Evolutionary conservation across 768 basidiomycete species (phyloP), one percentile per base, ranked within the genome.

Genomic region (Obba rivulosa): DNA sequence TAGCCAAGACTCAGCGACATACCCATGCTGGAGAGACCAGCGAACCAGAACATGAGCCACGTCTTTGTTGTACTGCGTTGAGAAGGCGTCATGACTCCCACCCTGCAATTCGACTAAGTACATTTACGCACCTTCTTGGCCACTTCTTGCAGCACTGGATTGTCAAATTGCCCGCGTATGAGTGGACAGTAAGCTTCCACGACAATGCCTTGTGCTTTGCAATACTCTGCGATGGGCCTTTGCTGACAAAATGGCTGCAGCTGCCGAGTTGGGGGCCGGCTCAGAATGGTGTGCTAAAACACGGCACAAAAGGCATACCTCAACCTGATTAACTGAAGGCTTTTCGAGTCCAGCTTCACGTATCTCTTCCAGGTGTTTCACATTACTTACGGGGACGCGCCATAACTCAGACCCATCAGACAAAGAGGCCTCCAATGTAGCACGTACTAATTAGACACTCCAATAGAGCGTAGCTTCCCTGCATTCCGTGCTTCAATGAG

Each of bases 1-100:
- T n/a, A n/a, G n/a, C n/a, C n/a, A n/a, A n/a, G n/a, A n/a, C n/a
- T n/a, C n/a, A n/a, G n/a, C n/a, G n/a, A n/a, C n/a, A 28, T 57
- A 87, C 86, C 81, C 81, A 58, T 78, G 80, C 63, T 96, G 93
- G 28, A 97, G 68, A 28, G 91, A 93, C 90, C 92, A 96, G 22
- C 94, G 79, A 48, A 96, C 71, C n/a, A 94, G 76, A 44, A 95
- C 75, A 59, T 96, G 93, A 13, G 90, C 83, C 8, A 78, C 75
- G 41, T 82, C 78, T 47, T 79, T 78, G 31, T 65, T 34, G 46
- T 59, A 53, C 61, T 58, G 50, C 8, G 11, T 4, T 31, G 28
- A 5, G 28, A 31, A 31, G n/a, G n/a, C 13, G 13, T 31, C 28
- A 13, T 7, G 13, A 7, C 13, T 31, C 13, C 7, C 28, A 31